Conservation (phyloP, 768 basidiomycete genomes). For the Imleria badia region DNA sequence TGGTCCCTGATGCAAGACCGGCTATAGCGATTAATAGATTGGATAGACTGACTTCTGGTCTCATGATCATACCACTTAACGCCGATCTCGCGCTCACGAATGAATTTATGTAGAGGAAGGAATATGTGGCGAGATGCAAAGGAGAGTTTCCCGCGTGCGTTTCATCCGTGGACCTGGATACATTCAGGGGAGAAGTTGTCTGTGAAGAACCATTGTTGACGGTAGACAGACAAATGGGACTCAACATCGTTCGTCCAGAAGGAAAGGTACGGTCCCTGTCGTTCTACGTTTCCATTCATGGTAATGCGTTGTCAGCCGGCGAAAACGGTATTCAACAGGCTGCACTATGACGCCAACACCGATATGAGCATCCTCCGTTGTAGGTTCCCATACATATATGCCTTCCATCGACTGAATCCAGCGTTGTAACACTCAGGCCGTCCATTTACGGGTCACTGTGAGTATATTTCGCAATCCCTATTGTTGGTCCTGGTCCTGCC, state of each 20-base stretch:
- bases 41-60: slow-evolving; percentile 90
- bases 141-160: slow-evolving; percentile 86
- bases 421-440: slow-evolving; percentile 48
- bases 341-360: slow-evolving; percentile 77
- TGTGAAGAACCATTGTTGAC: slow-evolving; percentile 89
- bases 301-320: slow-evolving; percentile 56
- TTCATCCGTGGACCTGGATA: not conserved
- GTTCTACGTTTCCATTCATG: not conserved
- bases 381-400: slow-evolving; percentile 29
- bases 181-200: slow-evolving; percentile 65
- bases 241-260: slow-evolving; percentile 93
- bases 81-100: slow-evolving; percentile 69
- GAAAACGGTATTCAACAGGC: slow-evolving; percentile 81
- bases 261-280: slow-evolving; percentile 65
- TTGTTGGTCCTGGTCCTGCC: not conserved
- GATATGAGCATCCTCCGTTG: slow-evolving; percentile 88
- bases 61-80: slow-evolving; percentile 92
- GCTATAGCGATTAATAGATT: slow-evolving; percentile 87
- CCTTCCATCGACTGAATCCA: slow-evolving; percentile 1
- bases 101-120: slow-evolving; percentile 85
- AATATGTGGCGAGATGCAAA: slow-evolving; percentile 85
- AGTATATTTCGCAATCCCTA: slow-evolving; percentile 29
- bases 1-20: not conserved
- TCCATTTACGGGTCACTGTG: slow-evolving; percentile 92
- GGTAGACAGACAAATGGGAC: slow-evolving; percentile 93